Conservation (phyloP, 768 basidiomycete genomes). For the Hericium alpestre region DNA sequence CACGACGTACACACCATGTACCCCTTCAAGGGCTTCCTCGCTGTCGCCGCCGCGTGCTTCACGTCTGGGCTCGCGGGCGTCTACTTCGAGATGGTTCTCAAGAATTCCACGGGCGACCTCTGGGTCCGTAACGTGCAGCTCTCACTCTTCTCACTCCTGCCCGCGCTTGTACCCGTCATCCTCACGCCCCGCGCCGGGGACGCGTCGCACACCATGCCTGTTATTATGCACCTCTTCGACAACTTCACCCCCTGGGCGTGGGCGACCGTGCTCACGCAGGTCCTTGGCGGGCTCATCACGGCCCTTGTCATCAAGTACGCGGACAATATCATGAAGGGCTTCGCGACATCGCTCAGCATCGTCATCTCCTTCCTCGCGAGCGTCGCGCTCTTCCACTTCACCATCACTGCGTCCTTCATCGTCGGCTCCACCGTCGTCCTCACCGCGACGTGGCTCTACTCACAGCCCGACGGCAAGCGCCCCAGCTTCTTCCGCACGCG, state of each 20-base stretch:
- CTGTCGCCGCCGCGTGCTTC: constrained; percentile 84
- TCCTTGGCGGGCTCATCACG: constrained; percentile 84
- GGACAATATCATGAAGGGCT: constrained; percentile 87
- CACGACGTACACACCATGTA: constrained; percentile 50
- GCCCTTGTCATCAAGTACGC: constrained; percentile 93
- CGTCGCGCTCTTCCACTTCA: constrained; percentile 82
- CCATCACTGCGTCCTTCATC: constrained; percentile 76
- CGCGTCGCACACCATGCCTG: constrained; percentile 20
- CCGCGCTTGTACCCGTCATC: constrained; percentile 72
- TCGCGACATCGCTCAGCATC: constrained; percentile 90
- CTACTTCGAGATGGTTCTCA: constrained; percentile 97
- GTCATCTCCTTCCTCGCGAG: constrained; percentile 91
- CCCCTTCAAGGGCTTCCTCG: constrained; percentile 76
- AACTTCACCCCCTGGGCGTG: constrained; percentile 90
- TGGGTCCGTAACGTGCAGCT: constrained; percentile 98
- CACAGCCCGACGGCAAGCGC: constrained; percentile 39
- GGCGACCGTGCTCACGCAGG: constrained; percentile 81
- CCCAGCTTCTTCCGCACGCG: constrained; percentile 9
- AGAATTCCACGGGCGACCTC: constrained; percentile 78
- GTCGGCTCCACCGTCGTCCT: constrained; percentile 79
- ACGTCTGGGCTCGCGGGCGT: constrained; percentile 95
- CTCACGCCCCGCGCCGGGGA: constrained; percentile 30
- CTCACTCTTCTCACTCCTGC: constrained; percentile 86
- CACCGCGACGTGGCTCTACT: constrained; percentile 86
- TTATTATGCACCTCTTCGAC: constrained; percentile 50